Conservation (phyloP, 257 asterid species). For the Orobanche coerulescens region DNA sequence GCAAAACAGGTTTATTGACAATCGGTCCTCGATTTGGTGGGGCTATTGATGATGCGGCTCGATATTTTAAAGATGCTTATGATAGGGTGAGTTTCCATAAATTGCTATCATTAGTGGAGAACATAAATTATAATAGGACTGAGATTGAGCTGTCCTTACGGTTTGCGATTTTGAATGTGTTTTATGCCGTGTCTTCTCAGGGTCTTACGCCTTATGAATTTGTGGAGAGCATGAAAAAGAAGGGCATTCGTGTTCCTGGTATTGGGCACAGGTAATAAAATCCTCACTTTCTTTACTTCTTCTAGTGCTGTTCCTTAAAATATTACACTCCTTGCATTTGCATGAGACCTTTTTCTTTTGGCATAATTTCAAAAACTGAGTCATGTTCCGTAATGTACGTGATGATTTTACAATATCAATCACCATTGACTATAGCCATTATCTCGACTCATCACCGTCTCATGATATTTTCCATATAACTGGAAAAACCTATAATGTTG, state of each 20-base stretch:
- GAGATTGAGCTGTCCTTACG: neutral
- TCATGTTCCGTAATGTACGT: no score
- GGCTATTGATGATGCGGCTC: conserved; percentile 98
- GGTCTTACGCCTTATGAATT: conserved; percentile 90
- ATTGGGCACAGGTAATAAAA: conserved; percentile 87
- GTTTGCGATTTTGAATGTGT: neutral
- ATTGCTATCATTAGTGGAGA: conserved; percentile 16
- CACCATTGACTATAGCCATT: no score
- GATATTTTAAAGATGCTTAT: conserved; percentile 96
- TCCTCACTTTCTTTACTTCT: conserved; percentile 4
- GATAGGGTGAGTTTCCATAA: conserved; percentile 51
- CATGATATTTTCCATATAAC: no score
- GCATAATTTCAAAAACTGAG: no score
- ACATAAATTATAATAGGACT: neutral
- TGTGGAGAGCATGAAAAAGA: conserved; percentile 98
- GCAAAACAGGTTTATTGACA: conserved; percentile 74
- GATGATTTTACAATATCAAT: neutral
- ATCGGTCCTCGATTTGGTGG: conserved; percentile 99
- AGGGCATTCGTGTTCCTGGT: conserved; percentile 98
- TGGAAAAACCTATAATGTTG: no score
- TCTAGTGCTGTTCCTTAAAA: neutral
- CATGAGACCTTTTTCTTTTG: no score
- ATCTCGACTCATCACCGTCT: no score
- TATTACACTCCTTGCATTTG: no score
- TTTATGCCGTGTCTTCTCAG: conserved; percentile 30